Base-by-base conservation (phyloP, 2,329 filamentous ascomycete genomes). In the Aphanocladium album region DNA sequence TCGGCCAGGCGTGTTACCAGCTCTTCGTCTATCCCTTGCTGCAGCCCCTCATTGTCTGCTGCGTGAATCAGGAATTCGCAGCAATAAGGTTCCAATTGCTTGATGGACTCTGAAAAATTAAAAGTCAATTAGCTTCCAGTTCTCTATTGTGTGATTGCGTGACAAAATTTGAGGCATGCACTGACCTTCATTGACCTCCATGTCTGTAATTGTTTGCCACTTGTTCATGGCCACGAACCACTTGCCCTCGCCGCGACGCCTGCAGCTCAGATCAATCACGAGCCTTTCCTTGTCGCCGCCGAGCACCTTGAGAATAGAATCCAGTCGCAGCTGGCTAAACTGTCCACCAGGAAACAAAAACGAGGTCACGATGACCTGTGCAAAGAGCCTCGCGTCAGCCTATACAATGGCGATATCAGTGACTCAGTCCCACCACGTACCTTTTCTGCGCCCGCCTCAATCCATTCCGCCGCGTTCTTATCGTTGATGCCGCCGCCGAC, bases 181-280 rank as follows among this genome's bases (percentile, higher is more conserved):
- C 74, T 64, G 76, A 93, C 93, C 90, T 81, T 90, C 80, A 64
- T 88, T 93, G 65, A 99, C 86, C 72, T 97, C 91, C 87, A 96
- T 96, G 69, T 97, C 91, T 1, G 95, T 98, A 60, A 98, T 88
- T 1, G 91, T 96, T 80, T 98, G 95, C 95, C 95, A 99, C 74
- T 96, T 96, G 75, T 99, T 91, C 89, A 96, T 99, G 60, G 95
- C 93, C n/a, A 99, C 95, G 69, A 90, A 92, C 95, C 95, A 99
- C 43, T 79, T 88, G 60, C 88, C 80, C 3, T 80, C 78, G 41
- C 82, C 89, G 62, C 87, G 88, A 62, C 87, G 82, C 56, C 95
- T 86, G 72, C 95, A 99, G 75, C 92, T 96, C 25, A 99, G 83
- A 71, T 99, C 95, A 72, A 99, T 93, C 66, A 99, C 93, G 53